Base-by-base conservation (phyloP, 768 basidiomycete genomes). In the Mrakia blollopis region DNA sequence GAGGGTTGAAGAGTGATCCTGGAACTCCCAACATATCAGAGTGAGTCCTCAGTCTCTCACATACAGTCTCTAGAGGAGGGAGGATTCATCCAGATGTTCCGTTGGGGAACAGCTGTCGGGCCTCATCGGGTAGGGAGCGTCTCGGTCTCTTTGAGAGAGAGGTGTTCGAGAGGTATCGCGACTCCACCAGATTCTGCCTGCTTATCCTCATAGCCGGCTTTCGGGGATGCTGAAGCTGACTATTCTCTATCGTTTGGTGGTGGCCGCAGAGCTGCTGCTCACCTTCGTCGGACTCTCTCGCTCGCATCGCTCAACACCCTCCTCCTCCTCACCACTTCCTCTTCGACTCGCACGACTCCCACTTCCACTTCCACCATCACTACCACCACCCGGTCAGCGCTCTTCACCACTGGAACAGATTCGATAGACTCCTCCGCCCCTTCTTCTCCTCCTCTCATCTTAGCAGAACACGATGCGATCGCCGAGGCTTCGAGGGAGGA, bases 241-340 rank as follows among this genome's bases (percentile, higher is more conserved):
- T 18, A 8, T 57, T 60, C 16, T 39, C 28, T 28, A 3, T 57
- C 9, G 14, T 71, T 30, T 28, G 37, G 14, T 18, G 14, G 0
- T 35, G 35, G 9, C 13, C 54, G 1, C 50, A 84, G 83, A 74
- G 77, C 77, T 7, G 83, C 83, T 30, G 82, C 82, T 30, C 82
- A 83, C 41, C 83, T 84, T 32, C 81, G 83, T 18, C 79, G 83
- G 16, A 84, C 83, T 0, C 76, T 84, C 14, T 83, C 83, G 2
- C 80, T 84, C 0, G 83, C 83, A 6, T 81, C 81, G 2, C 73
- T 84, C 28, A 82, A 83, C 72, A 75, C 79, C 5, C 77, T 83
- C 8, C 76, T 84, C 28, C 70, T 78, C 18, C 73, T 83, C 28
- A 80, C 82, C 25, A 39, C 75, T 37, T 41, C 73, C 37, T n/a